Conservation (phyloP, 2,329 filamentous ascomycete genomes). For the Periconia sp. region DNA sequence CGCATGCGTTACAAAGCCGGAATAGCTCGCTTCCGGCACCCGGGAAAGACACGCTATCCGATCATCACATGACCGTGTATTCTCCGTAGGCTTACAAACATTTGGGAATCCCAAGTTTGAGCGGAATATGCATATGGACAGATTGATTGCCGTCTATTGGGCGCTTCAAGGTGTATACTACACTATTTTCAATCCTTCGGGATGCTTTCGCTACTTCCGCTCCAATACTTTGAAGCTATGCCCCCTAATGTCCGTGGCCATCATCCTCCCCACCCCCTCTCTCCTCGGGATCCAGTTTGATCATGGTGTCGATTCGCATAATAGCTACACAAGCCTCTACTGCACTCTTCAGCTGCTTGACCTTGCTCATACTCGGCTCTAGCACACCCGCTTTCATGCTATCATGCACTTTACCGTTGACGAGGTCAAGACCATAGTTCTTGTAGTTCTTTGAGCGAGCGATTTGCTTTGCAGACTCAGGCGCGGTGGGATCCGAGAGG, state of each 20-base stretch:
- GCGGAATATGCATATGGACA: too few relatives aligned
- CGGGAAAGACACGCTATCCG: too few relatives aligned
- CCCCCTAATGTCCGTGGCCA: slow-evolving; percentile 76
- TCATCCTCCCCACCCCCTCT: slow-evolving; percentile 74
- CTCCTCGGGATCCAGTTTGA: slow-evolving; percentile 94
- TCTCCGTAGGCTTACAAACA: too few relatives aligned
- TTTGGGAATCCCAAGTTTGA: too few relatives aligned
- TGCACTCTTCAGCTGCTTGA: slow-evolving; percentile 96
- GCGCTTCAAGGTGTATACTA: too few relatives aligned
- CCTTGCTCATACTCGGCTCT: slow-evolving; percentile 97
- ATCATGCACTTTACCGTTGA: slow-evolving; percentile 88
- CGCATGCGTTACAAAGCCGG: too few relatives aligned
- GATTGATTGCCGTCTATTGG: too few relatives aligned
- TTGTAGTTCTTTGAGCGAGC: slow-evolving; percentile 97
- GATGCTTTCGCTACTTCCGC: too few relatives aligned
- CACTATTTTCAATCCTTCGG: too few relatives aligned
- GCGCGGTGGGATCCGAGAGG: slow-evolving; percentile 66
- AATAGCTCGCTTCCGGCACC: too few relatives aligned
- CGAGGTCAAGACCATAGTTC: slow-evolving; percentile 95
- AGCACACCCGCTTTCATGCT: slow-evolving; percentile 93
- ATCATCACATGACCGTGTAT: too few relatives aligned
- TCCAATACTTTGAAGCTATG: neutral
- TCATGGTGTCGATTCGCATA: slow-evolving; percentile 98
- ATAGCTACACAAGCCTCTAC: slow-evolving; percentile 99
- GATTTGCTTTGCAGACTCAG: slow-evolving; percentile 85